Percentiles rank a stretch among this genome's conserved stretches.
Conservation (phyloP, 2,329 filamentous ascomycete genomes). For the Aspergillus melleus region DNA sequence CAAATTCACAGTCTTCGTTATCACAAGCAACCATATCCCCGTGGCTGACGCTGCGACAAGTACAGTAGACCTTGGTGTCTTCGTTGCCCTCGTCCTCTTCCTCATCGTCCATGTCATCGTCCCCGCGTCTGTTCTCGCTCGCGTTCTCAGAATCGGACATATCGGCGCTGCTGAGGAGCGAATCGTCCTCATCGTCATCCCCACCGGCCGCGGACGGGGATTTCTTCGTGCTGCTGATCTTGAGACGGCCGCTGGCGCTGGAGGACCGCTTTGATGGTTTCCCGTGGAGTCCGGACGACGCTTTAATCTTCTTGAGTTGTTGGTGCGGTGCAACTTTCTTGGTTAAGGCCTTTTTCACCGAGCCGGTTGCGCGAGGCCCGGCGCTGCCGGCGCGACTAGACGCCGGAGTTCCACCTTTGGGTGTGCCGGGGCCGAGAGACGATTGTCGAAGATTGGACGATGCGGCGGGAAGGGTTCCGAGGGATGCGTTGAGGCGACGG, state of each 20-base stretch:
- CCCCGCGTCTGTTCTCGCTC: conserved; percentile 28
- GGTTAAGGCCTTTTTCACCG: conserved; percentile 47
- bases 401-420: conserved; percentile 57
- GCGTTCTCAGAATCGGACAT: conserved; percentile 48
- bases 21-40: conserved; percentile 70
- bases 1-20: conserved; percentile 62
- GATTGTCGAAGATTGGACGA: conserved; percentile 60
- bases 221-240: conserved; percentile 39
- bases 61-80: conserved; percentile 65
- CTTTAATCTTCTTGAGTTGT: conserved; percentile 44
- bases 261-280: conserved; percentile 46
- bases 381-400: conserved; percentile 60
- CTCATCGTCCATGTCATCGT: conserved; percentile 47
- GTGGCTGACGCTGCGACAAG: conserved; percentile 64
- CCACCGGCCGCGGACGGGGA: conserved; percentile 42
- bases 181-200: conserved; percentile 54
- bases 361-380: conserved; percentile 49
- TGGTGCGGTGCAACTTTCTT: conserved; percentile 60
- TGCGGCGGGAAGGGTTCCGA: conserved; percentile 55
- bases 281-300: conserved; percentile 27
- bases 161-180: conserved; percentile 53
- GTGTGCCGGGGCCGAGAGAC: conserved; percentile 63
- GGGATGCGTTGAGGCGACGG: conserved; percentile 55
- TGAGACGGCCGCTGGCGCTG: conserved; percentile 39
- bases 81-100: conserved; percentile 54